phyloP scores from a whole-genome alignment of 345 rosid genomes.

The Eucalyptus sideroxylon region DNA sequence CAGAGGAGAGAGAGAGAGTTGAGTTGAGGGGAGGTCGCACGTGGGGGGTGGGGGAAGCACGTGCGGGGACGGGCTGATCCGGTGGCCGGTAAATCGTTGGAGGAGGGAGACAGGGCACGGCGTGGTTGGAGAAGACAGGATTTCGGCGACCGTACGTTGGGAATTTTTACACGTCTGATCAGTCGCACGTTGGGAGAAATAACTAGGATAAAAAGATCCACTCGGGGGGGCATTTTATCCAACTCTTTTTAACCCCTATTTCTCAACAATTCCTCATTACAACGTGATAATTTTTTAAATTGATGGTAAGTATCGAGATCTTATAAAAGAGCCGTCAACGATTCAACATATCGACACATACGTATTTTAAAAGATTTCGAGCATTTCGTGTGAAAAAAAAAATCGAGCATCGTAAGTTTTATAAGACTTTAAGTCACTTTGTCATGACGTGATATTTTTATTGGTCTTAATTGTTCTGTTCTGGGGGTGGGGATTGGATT shows the following conservation, averaged over 20 bases:
- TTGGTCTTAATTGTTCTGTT: background rate
- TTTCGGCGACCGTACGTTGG: background rate
- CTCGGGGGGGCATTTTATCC: background rate
- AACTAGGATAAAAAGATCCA: background rate
- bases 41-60: conserved; percentile 3
- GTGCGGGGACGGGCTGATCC: conserved; percentile 32
- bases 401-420: background rate
- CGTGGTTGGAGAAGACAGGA: conserved; percentile 35
- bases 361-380: background rate
- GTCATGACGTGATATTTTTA: background rate
- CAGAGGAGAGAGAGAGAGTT: background rate
- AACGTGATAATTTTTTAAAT: background rate
- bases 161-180: background rate
- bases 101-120: background rate
- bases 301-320: background rate
- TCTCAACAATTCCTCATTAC: background rate
- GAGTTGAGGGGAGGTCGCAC: background rate
- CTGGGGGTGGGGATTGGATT: background rate
- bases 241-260: background rate
- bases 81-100: conserved; percentile 22
- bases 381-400: background rate
- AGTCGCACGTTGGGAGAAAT: background rate
- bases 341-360: background rate
- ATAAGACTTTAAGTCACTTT: background rate
- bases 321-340: background rate